Evolutionary conservation across 768 basidiomycete genomes (phyloP), one percentile per base, ranked within the genome.

Genomic region (Xerocomus brunneocitrinus): DNA sequence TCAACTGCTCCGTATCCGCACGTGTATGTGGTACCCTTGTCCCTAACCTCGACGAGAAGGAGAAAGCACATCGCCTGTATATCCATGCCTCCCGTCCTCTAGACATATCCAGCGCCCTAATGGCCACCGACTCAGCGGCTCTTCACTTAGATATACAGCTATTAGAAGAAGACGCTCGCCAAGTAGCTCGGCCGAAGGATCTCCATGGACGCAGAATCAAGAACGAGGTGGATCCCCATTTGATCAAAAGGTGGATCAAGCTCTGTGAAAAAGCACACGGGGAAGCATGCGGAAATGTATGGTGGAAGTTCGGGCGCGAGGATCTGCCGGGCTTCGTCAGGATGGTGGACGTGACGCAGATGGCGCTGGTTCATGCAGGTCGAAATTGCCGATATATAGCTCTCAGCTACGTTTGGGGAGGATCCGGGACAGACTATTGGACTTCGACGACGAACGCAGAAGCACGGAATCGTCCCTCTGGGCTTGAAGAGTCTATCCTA

Each of bases 181-280:
- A 47, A 31, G 41, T 64, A 22, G 38, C 35, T 10, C 42, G 62
- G n/a, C 22, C 56, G 3, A 61, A 48, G 41, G 57, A 52, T 7
- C 42, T 65, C 27, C 63, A 64, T 39, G 62, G 62, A n/a, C 54
- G 62, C 27, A 56, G 63, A 45, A n/a, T 64, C 42, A 24, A n/a
- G 24, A 40, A 49, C 14, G 38, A 4, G 8, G 52, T 55, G 8
- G 54, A 64, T 41, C 34, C 55, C 3, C 45, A 4, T 16, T 8
- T 59, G 24, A 44, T 64, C 47, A 64, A 53, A 38, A 31, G 30
- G 9, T 64, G 62, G 62, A 25, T 64, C 4, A 14, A 41, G 0
- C 52, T 61, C 7, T 64, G 62, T 8, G 57, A 64, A 40, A 10
- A 28, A 4, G 54, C 35, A 13, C 62, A 64, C n/a, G 57, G 57